Evolutionary conservation across 495 filamentous ascomycete species (phyloP).

Genomic region (Aspergillus haitiensis): DNA sequence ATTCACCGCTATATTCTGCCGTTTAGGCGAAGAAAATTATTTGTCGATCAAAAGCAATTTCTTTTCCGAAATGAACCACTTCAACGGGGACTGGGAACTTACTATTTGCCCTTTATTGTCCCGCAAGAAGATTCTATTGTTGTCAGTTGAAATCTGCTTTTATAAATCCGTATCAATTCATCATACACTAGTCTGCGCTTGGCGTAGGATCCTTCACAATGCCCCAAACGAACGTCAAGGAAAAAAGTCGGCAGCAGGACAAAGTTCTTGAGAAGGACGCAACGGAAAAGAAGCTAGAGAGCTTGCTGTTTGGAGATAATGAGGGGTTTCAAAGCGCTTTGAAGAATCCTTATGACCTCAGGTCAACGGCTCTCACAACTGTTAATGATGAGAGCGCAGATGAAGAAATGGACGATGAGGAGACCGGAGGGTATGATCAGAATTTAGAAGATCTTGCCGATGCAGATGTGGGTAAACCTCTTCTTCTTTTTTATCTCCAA

Average conservation of each 20-base stretch:
- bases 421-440: conserved; percentile 31
- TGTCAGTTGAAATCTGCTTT: neutral
- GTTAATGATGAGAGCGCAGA: conserved; percentile 38
- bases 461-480: conserved; percentile 55
- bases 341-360: conserved; percentile 44
- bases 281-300: conserved; percentile 80
- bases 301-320: conserved; percentile 80
- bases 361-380: conserved; percentile 35
- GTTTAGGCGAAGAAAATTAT: conserved; percentile 31
- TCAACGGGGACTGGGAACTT: neutral
- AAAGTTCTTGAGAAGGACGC: conserved; percentile 65
- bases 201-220: conserved; percentile 23
- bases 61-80: conserved; percentile 3
- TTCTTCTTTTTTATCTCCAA: neutral
- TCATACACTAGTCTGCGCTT: neutral
- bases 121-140: conserved; percentile 18
- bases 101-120: conserved; percentile 23
- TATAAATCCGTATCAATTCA: too few relatives aligned
- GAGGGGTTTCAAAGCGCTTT: conserved; percentile 74
- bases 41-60: conserved; percentile 13
- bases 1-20: conserved; percentile 30
- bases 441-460: conserved; percentile 55
- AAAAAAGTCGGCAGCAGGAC: conserved; percentile 45
- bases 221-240: conserved; percentile 34
- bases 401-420: conserved; percentile 28